Evolutionary conservation across 2,329 filamentous ascomycete species (phyloP).

Genomic region (Verticillium nonalfalfae): DNA sequence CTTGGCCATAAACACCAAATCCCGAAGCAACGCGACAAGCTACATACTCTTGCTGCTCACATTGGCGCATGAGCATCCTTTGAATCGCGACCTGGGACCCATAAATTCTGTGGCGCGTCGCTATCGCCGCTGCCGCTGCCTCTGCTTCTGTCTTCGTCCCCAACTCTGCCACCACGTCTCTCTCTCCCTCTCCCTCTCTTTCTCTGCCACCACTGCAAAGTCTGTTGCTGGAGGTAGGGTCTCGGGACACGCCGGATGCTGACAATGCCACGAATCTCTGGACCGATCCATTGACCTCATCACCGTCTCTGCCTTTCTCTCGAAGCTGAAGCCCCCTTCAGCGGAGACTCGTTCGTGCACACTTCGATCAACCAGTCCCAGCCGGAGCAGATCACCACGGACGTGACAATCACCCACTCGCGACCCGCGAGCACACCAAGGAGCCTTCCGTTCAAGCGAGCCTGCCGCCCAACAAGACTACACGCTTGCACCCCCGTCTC

Average conservation of each 20-base stretch:
- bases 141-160: neutral
- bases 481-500: neutral
- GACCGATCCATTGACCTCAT: neutral
- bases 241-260: neutral
- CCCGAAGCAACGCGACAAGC: neutral
- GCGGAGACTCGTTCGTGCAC: neutral
- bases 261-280: neutral
- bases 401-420: neutral
- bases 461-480: neutral
- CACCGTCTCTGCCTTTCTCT: neutral
- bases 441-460: neutral
- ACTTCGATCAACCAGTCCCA: neutral
- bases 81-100: neutral
- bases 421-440: neutral
- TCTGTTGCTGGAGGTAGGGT: neutral
- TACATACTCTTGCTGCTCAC: neutral
- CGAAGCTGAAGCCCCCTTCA: neutral
- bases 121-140: neutral
- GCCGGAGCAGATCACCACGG: neutral
- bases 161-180: too few relatives aligned
- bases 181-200: neutral
- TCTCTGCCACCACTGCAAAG: neutral
- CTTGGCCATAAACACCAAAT: neutral
- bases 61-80: neutral
- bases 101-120: neutral